A percentile compares a stretch with the other conserved stretches of the same genome.
These are phyloP conservation scores for Pseudocercospora musae DNA, from an alignment of 2,329 filamentous ascomycete species.

Conservation along the genomic window DNA sequence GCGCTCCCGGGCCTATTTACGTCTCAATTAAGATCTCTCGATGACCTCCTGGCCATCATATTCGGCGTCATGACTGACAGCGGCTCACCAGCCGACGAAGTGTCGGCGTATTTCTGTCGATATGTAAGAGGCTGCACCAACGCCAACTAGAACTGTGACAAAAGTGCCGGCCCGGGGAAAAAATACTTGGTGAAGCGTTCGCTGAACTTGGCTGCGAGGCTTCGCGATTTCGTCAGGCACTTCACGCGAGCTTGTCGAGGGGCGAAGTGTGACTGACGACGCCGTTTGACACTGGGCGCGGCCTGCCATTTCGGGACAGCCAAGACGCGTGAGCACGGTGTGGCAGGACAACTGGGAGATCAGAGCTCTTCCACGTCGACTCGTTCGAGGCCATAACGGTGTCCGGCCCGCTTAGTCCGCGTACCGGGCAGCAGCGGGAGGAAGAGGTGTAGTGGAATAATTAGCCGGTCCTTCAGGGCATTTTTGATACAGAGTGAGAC, in stretches of 20 bases:
- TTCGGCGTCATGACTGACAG: neutral
- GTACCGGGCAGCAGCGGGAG: neutral
- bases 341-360: neutral
- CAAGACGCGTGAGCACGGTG: neutral
- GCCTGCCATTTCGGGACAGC: neutral
- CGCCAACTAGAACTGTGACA: neutral
- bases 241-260: no score
- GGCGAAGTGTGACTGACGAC: no score
- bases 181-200: neutral
- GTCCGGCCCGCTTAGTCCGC: neutral
- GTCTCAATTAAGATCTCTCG: neutral
- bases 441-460: neutral
- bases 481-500: neutral
- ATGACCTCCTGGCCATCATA: neutral
- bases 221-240: no score
- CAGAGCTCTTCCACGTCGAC: neutral
- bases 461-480: neutral
- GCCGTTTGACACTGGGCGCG: slow-evolving; percentile 3
- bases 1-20: neutral
- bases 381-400: neutral
- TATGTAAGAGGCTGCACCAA: neutral
- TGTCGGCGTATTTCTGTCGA: neutral
- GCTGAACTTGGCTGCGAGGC: neutral
- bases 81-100: neutral
- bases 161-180: neutral